Conservation (phyloP, 257 asterid genomes). For the Perilla frutescens region DNA sequence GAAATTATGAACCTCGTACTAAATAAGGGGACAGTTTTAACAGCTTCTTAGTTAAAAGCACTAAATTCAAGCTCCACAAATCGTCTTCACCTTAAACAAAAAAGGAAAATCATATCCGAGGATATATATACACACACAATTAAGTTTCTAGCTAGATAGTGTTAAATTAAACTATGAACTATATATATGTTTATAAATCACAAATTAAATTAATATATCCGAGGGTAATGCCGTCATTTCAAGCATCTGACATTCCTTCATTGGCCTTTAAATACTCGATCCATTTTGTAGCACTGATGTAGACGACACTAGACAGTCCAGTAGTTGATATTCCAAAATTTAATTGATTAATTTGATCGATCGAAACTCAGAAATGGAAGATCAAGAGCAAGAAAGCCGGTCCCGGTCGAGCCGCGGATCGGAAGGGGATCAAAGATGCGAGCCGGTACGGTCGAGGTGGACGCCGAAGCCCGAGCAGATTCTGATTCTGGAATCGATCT, state of each 20-base stretch:
- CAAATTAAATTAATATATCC: neutral
- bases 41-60: neutral
- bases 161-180: neutral
- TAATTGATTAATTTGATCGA: too few species aligned
- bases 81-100: neutral
- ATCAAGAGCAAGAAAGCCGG: constrained; percentile 36
- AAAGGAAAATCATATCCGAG: constrained; percentile 1
- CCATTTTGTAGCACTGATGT: neutral
- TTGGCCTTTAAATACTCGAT: constrained; percentile 43
- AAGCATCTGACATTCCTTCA: constrained; percentile 35
- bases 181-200: neutral
- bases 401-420: constrained; percentile 1
- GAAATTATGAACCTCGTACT: constrained; percentile 34
- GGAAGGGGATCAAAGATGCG: constrained; percentile 34
- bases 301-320: neutral
- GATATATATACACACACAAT: neutral
- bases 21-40: constrained; percentile 28
- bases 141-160: too few species aligned
- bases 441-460: constrained; percentile 74
- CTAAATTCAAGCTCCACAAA: neutral
- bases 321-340: too few species aligned
- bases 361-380: constrained; percentile 33
- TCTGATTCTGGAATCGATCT: constrained; percentile 75
- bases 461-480: constrained; percentile 88
- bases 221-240: constrained; percentile 41